phyloP scores from a whole-genome alignment of 2,329 filamentous ascomycete genomes.

The Paracoccidioides lutzii region DNA sequence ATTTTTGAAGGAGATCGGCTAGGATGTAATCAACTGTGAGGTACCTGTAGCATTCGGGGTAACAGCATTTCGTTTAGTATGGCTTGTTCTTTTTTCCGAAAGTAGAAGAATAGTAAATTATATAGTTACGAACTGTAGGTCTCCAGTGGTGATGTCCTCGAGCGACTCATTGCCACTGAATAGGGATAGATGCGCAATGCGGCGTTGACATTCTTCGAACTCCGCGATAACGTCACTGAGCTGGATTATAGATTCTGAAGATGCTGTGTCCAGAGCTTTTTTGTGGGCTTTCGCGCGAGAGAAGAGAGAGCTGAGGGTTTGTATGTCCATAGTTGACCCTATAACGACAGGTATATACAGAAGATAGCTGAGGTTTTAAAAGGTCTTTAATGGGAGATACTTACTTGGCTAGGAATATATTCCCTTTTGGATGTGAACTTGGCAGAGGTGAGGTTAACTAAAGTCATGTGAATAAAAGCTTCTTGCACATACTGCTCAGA shows the following conservation, averaged over 20 bases:
- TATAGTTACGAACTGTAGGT: constrained; percentile 51
- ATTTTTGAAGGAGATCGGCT: constrained; percentile 63
- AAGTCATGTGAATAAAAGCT: constrained; percentile 1
- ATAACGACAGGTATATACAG: neutral
- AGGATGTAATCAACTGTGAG: constrained; percentile 65
- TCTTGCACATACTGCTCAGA: neutral
- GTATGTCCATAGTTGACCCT: constrained; percentile 19
- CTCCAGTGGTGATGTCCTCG: constrained; percentile 74
- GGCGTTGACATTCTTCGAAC: constrained; percentile 59
- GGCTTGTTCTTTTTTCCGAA: neutral
- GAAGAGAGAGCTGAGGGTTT: constrained; percentile 45
- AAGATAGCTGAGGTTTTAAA: neutral
- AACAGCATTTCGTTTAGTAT: constrained; percentile 11
- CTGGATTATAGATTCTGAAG: constrained; percentile 47
- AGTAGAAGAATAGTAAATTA: neutral
- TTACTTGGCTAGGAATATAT: no score
- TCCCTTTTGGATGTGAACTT: no score
- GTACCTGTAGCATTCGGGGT: constrained; percentile 38
- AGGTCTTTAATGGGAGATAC: neutral
- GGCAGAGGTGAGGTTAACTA: neutral
- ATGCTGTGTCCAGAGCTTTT: constrained; percentile 42
- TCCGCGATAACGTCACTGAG: constrained; percentile 54
- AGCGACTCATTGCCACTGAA: constrained; percentile 84
- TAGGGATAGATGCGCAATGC: constrained; percentile 58
- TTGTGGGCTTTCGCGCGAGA: constrained; percentile 43